Evolutionary conservation across 176 grass and related monocot species (phyloP).

Genomic region (Oryza meyeriana): DNA sequence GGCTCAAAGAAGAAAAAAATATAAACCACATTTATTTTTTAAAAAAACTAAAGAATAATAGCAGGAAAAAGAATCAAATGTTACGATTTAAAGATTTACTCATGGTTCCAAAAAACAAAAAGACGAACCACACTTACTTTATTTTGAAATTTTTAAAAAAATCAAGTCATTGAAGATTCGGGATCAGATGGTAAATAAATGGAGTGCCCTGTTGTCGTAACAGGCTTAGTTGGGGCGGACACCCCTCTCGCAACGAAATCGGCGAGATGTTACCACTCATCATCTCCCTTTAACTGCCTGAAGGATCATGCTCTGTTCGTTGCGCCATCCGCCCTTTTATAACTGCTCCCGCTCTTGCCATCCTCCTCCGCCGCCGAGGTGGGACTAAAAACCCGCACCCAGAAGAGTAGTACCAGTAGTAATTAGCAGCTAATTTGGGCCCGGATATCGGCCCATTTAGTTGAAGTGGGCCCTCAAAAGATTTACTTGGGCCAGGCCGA

Average conservation of each 20-base stretch:
- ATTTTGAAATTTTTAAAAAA: no score
- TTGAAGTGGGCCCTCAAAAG: background rate
- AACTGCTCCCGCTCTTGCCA: fast-evolving
- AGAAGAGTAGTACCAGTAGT: no score
- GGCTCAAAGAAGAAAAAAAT: no score
- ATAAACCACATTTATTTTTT: no score
- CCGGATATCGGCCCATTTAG: background rate
- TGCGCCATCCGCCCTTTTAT: background rate
- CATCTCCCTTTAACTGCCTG: conserved; percentile 42
- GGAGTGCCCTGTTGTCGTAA: conserved; percentile 42
- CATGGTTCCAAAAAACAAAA: no score
- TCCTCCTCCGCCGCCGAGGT: background rate
- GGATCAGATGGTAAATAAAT: conserved; percentile 31
- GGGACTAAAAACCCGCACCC: conserved; percentile 16
- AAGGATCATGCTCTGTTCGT: background rate
- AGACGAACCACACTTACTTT: no score
- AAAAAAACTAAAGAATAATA: no score
- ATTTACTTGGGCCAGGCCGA: background rate
- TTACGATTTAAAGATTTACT: no score
- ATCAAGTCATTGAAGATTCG: no score
- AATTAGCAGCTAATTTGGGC: background rate
- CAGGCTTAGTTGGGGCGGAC: conserved; percentile 42
- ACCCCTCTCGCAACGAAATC: conserved; percentile 12
- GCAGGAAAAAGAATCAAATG: no score
- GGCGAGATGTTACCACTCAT: conserved; percentile 39